These are phyloP conservation scores for Inga leiocalycina DNA, from an alignment of 306 rosid genomes.

Conservation along the genomic window DNA sequence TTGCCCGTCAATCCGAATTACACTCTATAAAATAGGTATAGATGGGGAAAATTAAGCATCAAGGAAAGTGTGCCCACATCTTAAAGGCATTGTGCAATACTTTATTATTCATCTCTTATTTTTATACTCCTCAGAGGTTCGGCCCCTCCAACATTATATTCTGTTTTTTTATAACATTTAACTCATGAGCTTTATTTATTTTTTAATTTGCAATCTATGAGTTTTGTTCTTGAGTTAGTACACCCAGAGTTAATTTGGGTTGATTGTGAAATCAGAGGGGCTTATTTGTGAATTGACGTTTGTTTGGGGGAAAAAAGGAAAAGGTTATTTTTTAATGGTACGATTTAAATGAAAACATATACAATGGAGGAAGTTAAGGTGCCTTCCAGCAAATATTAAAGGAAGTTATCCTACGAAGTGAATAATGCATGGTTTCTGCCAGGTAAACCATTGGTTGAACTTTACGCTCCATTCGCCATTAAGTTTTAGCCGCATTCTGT, in stretches of 20 bases:
- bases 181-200: too few species aligned
- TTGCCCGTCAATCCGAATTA: too few species aligned
- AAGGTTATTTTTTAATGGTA: not conserved
- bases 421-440: not conserved
- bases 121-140: too few species aligned
- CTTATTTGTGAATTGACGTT: not conserved
- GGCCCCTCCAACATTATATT: not conserved
- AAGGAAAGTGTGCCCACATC: too few species aligned
- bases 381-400: conserved; percentile 42
- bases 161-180: too few species aligned
- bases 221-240: too few species aligned
- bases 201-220: too few species aligned
- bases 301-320: not conserved
- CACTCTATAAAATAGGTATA: too few species aligned
- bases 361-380: conserved; percentile 48
- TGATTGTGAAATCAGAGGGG: not conserved
- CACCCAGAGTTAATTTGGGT: not conserved
- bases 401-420: not conserved
- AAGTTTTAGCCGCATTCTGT: not conserved
- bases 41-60: fast-evolving
- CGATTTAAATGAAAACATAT: conserved; percentile 2
- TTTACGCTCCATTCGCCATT: not conserved
- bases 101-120: too few species aligned
- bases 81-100: too few species aligned
- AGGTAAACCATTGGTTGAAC: not conserved